Percentiles rank a stretch among this genome's conserved stretches.
Evolutionary conservation across 139 green algal species (phyloP).

Genomic region (Yamagishiella unicocca): DNA sequence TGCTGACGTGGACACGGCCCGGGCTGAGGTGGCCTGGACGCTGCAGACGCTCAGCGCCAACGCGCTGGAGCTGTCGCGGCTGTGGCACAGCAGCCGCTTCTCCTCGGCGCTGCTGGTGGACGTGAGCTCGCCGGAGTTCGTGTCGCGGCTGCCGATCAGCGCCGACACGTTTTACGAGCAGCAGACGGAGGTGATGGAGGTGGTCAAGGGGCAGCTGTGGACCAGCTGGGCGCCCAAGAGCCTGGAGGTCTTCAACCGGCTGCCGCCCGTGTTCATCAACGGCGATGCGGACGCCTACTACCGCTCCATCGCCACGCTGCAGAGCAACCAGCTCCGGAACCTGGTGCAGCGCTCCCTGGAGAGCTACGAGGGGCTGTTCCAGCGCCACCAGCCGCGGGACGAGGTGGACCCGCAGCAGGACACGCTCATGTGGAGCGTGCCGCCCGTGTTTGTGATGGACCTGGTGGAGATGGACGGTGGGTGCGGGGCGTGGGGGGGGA

Average conservation of each 20-base stretch:
- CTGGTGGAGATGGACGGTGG: constrained; percentile 63
- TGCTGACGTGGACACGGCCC: constrained; percentile 66
- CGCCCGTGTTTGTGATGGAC: constrained; percentile 73
- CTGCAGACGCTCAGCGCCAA: constrained; percentile 83
- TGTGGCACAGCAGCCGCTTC: constrained; percentile 75
- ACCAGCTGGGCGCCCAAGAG: constrained; percentile 80
- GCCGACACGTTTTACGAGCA: constrained; percentile 41
- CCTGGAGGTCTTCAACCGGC: constrained; percentile 76
- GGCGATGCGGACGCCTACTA: constrained; percentile 72
- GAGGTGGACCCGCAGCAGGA: constrained; percentile 69
- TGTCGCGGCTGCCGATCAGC: constrained; percentile 65
- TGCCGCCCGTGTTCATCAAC: constrained; percentile 82
- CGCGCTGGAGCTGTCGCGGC: constrained; percentile 72
- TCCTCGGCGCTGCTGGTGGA: constrained; percentile 65
- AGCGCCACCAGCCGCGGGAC: constrained; percentile 53
- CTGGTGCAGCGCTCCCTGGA: constrained; percentile 72
- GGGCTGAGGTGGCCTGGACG: constrained; percentile 81
- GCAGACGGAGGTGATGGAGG: constrained; percentile 55
- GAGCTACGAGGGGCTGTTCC: constrained; percentile 70
- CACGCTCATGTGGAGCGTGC: constrained; percentile 61
- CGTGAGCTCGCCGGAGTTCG: constrained; percentile 61
- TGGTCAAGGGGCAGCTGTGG: constrained; percentile 77
- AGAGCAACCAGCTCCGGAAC: constrained; percentile 80
- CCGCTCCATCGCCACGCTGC: constrained; percentile 66
- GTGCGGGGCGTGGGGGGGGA: not conserved